Evolutionary conservation across 2,329 filamentous ascomycete species (phyloP), one percentile per base, ranked within the genome.

Genomic region (Pseudogymnoascus sp.): DNA sequence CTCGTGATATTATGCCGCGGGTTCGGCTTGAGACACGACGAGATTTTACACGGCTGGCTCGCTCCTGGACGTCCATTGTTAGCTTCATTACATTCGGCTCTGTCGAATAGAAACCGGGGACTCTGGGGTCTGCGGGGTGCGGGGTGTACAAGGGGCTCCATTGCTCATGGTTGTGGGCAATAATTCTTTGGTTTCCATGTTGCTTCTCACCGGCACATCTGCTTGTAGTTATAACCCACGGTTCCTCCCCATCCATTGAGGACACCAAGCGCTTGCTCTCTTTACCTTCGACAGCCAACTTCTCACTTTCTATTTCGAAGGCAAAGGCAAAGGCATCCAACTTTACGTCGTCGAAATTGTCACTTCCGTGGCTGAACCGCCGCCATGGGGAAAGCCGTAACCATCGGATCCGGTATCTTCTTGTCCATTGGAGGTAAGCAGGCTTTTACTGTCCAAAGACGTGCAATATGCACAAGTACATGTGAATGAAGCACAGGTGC

Each of bases 371-470:
- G 42, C 23, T 31, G 23, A 53, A 16, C 16, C 31, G 31, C n/a
- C 37, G 25, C 18, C 14, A 65, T 65, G 63, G 63, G 63, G 34
- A 38, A 43, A 21, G 28, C 34, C 5, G 40, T 46, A 11, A 65
- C 63, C 23, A 59, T 28, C 42, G 62, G 62, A 4, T 38, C 62
- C 14, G 65, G 36, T 25, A 53, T 63, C 11, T 66, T 66, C 23
- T 31, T 66, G 23, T 49, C 65, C 56, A 66, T 66, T 60, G 65
- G 64, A 64, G 63, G 65, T 65, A 42, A 63, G 40, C 37, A 18
- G 18, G 21, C 43, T 16, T 28, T n/a, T n/a, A 42, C 3, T 46
- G 11, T 25, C 8, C 12, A n/a, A 34, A 36, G 28, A 12, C 40
- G 8, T 18, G 9, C 40, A 43, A 43, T 43, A 49, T 28, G 18